Conservation (phyloP, 2,329 filamentous ascomycete genomes). For the Cladosporium oxysporum region DNA sequence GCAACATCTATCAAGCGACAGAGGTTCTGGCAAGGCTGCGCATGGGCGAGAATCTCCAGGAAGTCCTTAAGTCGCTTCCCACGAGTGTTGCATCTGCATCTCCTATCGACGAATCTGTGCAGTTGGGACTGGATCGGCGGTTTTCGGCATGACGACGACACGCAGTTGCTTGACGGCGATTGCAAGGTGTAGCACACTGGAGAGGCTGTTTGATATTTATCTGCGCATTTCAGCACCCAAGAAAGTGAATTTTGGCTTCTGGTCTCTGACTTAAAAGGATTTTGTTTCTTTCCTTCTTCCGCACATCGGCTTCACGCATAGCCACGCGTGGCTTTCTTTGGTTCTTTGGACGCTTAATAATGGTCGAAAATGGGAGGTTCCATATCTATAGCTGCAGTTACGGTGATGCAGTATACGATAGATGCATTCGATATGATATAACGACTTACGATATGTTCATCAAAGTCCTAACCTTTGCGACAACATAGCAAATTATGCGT, state of each 20-base stretch:
- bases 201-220: not conserved
- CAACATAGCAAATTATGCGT: not conserved
- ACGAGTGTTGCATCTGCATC: not conserved
- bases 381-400: not conserved
- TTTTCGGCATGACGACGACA: not conserved
- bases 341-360: not conserved
- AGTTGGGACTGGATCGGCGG: not conserved
- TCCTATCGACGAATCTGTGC: not conserved
- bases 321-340: not conserved
- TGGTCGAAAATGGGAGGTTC: not conserved
- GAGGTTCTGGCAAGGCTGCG: slow-evolving; percentile 28
- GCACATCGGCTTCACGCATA: not conserved
- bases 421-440: not conserved
- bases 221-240: not conserved
- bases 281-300: not conserved
- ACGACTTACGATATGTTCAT: not conserved
- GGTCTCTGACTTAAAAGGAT: not conserved
- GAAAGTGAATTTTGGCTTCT: not conserved
- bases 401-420: not conserved
- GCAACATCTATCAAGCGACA: slow-evolving; percentile 27
- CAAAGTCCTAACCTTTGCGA: not conserved
- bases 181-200: not conserved
- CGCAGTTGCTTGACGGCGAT: not conserved
- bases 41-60: slow-evolving; percentile 25
- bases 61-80: not conserved